Conservation (phyloP, 352 stramenopile species). For the Phytophthora colocasiae region DNA sequence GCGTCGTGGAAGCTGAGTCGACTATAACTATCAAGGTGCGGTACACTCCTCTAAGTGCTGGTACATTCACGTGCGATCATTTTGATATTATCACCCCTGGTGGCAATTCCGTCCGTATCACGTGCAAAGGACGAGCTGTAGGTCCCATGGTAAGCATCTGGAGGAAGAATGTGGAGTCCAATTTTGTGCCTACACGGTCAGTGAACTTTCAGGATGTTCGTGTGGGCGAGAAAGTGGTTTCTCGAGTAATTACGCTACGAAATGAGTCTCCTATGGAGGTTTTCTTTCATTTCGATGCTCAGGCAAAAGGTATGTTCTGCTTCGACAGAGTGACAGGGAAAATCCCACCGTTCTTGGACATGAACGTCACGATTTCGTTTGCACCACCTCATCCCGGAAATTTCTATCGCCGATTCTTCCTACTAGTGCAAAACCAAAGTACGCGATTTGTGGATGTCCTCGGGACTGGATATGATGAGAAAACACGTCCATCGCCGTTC, state of each 20-base stretch:
- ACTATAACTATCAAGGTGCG: constrained; percentile 69
- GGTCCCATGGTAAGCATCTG: constrained; percentile 75
- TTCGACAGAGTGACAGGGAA: constrained; percentile 82
- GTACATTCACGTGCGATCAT: constrained; percentile 91
- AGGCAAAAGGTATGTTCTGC: constrained; percentile 82
- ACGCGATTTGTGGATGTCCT: constrained; percentile 90
- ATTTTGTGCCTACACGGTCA: constrained; percentile 73
- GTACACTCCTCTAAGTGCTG: constrained; percentile 84
- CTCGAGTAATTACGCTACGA: constrained; percentile 82
- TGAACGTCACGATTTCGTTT: constrained; percentile 89
- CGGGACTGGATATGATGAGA: constrained; percentile 90
- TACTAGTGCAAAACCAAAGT: constrained; percentile 87
- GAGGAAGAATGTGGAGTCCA: constrained; percentile 83
- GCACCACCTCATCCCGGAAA: constrained; percentile 78
- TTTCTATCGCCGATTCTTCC: constrained; percentile 92
- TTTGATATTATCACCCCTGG: constrained; percentile 91
- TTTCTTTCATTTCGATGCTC: constrained; percentile 82
- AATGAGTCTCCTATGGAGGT: constrained; percentile 83
- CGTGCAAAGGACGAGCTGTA: constrained; percentile 72
- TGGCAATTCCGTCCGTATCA: constrained; percentile 83
- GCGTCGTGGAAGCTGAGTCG: constrained; percentile 82
- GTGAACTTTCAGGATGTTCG: constrained; percentile 92
- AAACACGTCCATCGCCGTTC: constrained; percentile 90
- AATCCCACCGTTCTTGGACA: constrained; percentile 82
- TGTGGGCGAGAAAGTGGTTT: constrained; percentile 55